phyloP scores from a whole-genome alignment of 108 stramenopile species.

The Discostella pseudostelligera region DNA sequence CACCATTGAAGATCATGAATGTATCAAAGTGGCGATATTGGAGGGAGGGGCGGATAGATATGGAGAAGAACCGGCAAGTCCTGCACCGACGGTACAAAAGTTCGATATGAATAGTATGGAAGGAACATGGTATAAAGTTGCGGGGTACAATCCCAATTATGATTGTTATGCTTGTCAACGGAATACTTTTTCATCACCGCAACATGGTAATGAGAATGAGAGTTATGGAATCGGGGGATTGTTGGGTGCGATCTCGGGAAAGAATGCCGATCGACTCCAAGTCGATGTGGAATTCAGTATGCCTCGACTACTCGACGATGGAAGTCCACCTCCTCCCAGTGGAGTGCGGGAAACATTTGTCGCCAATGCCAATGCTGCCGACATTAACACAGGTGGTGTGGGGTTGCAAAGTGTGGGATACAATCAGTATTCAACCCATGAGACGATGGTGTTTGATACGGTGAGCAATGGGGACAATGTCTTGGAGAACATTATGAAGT shows the following conservation, averaged over 20 bases:
- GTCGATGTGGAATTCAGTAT: conserved; percentile 92
- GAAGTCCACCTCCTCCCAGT: conserved; percentile 74
- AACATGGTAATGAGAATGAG: conserved; percentile 17
- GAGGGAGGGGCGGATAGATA: conserved; percentile 79
- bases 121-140: conserved; percentile 96
- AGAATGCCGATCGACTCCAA: conserved; percentile 55
- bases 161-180: conserved; percentile 97
- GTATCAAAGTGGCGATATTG: conserved; percentile 95
- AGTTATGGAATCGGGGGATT: conserved; percentile 28
- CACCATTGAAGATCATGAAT: conserved; percentile 95
- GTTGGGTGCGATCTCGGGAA: conserved; percentile 31
- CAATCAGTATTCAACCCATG: conserved; percentile 81
- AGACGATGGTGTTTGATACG: conserved; percentile 86
- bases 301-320: conserved; percentile 87
- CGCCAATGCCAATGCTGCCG: conserved; percentile 1
- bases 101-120: conserved; percentile 84
- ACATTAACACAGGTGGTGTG: conserved; percentile 6
- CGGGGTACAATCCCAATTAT: conserved; percentile 96
- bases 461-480: conserved; percentile 14
- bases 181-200: conserved; percentile 84
- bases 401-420: conserved; percentile 72
- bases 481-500: conserved; percentile 31
- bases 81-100: conserved; percentile 73
- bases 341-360: conserved; percentile 62
- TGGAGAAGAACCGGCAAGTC: conserved; percentile 78